Conservation (phyloP, 2,329 filamentous ascomycete species). For the Fusarium phyllophilum region DNA sequence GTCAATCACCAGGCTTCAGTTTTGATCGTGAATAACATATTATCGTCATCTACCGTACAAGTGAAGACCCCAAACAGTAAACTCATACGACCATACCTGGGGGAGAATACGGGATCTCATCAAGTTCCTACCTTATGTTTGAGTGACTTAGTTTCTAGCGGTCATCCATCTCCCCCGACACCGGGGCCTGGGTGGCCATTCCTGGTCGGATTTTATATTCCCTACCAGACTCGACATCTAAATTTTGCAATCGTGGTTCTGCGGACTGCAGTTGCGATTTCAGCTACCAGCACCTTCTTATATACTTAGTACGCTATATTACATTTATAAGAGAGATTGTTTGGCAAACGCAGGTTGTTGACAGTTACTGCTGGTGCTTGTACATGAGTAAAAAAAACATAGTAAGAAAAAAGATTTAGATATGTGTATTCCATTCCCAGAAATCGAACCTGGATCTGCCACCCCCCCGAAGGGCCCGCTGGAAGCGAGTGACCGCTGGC, state of each 20-base stretch:
- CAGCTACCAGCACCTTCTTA: too few relatives aligned
- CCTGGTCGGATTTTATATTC: not conserved
- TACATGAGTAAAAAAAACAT: too few relatives aligned
- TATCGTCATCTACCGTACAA: not conserved
- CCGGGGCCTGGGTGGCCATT: not conserved
- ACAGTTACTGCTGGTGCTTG: too few relatives aligned
- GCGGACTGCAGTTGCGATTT: too few relatives aligned
- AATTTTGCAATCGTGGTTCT: too few relatives aligned
- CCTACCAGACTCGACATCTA: too few relatives aligned
- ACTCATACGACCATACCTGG: not conserved
- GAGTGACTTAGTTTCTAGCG: not conserved
- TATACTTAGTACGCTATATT: not conserved
- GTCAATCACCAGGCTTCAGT: not conserved
- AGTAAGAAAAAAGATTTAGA: not conserved
- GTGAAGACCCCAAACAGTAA: not conserved
- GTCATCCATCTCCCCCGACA: not conserved
- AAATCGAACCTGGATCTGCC: not conserved
- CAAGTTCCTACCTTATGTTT: not conserved
- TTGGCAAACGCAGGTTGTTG: not conserved
- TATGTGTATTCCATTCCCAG: not conserved
- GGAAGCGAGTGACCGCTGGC: not conserved
- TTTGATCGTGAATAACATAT: not conserved
- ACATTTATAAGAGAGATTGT: not conserved
- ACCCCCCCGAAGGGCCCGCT: not conserved
- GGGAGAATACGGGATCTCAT: not conserved